phyloP scores from a whole-genome alignment of 208 protist genomes.

The Blastocrithidia nonstop region DNA sequence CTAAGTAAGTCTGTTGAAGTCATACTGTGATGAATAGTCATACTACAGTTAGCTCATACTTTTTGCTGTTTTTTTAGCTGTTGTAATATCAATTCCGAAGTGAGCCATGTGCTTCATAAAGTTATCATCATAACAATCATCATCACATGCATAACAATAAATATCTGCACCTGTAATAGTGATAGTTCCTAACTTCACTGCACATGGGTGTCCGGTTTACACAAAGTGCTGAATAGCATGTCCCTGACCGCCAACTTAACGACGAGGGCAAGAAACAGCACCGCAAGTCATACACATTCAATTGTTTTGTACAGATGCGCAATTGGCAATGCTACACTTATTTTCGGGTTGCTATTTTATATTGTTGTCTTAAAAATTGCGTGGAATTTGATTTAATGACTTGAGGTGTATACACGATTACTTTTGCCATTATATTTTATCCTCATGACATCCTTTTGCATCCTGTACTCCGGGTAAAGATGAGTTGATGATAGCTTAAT shows the following conservation, averaged over 20 bases:
- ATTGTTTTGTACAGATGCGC: conserved; percentile 84
- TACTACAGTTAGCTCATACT: conserved; percentile 94
- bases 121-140: conserved; percentile 88
- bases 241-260: conserved; percentile 88
- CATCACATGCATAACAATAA: conserved; percentile 92
- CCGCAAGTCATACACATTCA: conserved; percentile 94
- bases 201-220: conserved; percentile 74
- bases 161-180: conserved; percentile 73
- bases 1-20: conserved; percentile 88
- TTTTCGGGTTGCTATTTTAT: conserved; percentile 21
- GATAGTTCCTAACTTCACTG: conserved; percentile 96
- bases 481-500: conserved; percentile 34
- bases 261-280: conserved; percentile 85
- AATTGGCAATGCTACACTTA: conserved; percentile 35
- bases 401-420: conserved; percentile 65
- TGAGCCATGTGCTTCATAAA: conserved; percentile 88
- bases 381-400: conserved; percentile 57
- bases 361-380: conserved; percentile 15
- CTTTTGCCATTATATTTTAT: conserved; percentile 13
- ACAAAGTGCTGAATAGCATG: conserved; percentile 89
- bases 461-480: conserved; percentile 43
- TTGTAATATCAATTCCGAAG: conserved; percentile 91
- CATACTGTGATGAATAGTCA: conserved; percentile 90
- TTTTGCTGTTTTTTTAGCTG: conserved; percentile 89
- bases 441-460: conserved; percentile 2